Evolutionary conservation across 208 protist species (phyloP), one percentile per base, ranked within the genome.

Genomic region (Trypanosoma grayi): DNA sequence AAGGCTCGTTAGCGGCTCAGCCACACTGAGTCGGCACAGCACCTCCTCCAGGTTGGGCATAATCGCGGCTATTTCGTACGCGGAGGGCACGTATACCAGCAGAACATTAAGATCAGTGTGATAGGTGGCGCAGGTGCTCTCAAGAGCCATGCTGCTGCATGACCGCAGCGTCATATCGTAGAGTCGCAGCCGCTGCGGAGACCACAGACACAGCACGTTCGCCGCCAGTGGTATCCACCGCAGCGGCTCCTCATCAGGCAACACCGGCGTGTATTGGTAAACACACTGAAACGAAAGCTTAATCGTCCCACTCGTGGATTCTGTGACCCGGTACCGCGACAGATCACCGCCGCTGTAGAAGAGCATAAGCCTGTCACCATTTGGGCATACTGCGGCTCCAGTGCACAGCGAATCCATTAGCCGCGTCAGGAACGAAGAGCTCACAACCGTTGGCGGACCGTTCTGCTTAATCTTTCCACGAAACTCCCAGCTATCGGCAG

Each of bases 401-500:
- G 56, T 70, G 60, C 52, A 80, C 9, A 66, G 11, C 0, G 46
- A 50, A 25, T 60, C 41, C 39, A 52, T 46, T n/a, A 63, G 39
- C n/a, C 53, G 65, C 40, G 27, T 46, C 31, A 62, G 37, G 36
- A 63, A 60, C 14, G 52, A 68, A 25, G 55, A 71, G 47, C 18
- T 47, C n/a, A 37, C 51, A 46, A 44, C 28, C 0, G 44, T 18
- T 22, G 28, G 40, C 4, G 27, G 18, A 11, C 43, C 60, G 4
- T 71, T 65, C 7, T 63, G 61, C 46, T 77, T 79, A 11, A 89
- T 51, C 39, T 87, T 92, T 9, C 88, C 88, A 41, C 75, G 60
- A 57, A 94, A 92, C 61, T 87, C 83, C 85, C 88, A 94, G 11
- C 30, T 75, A 9, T 69, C 57, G 24, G 47, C 43, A 13, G 73